phyloP scores from a whole-genome alignment of 2,329 filamentous ascomycete species.

The Cryphonectria radicalis region DNA sequence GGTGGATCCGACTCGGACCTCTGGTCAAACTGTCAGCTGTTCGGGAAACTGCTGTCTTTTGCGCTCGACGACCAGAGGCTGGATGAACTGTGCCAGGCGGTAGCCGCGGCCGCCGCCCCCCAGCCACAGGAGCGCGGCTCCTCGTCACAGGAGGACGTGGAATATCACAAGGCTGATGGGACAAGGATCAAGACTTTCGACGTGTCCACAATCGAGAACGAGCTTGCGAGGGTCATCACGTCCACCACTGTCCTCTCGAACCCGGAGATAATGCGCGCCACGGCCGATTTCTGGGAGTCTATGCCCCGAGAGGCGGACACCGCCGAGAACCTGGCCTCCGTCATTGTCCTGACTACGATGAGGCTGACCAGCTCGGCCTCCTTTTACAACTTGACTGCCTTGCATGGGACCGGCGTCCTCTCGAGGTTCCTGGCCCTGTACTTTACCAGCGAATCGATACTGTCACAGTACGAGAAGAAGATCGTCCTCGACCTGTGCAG shows the following conservation, averaged over 20 bases:
- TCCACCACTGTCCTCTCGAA: slow-evolving; percentile 60
- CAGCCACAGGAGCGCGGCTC: slow-evolving; percentile 13
- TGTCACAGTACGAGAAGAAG: slow-evolving; percentile 59
- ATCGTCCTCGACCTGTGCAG: slow-evolving; percentile 70
- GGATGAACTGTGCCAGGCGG: slow-evolving; percentile 67
- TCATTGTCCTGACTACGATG: slow-evolving; percentile 70
- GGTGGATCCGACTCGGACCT: slow-evolving; percentile 69
- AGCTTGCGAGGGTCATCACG: slow-evolving; percentile 54
- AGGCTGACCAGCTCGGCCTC: slow-evolving; percentile 62
- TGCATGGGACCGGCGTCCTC: slow-evolving; percentile 74
- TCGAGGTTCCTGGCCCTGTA: slow-evolving; percentile 67
- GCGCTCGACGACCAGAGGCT: slow-evolving; percentile 78
- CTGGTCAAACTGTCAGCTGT: slow-evolving; percentile 73
- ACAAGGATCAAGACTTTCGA: slow-evolving; percentile 16
- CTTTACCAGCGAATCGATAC: slow-evolving; percentile 56
- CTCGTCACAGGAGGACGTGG: slow-evolving; percentile 3
- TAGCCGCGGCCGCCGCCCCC: slow-evolving; percentile 36
- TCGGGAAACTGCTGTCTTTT: slow-evolving; percentile 81
- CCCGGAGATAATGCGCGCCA: slow-evolving; percentile 64
- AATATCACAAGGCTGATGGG: slow-evolving; percentile 17
- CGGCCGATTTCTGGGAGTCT: slow-evolving; percentile 67
- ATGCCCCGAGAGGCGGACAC: slow-evolving; percentile 54
- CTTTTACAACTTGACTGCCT: slow-evolving; percentile 68
- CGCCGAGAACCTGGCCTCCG: slow-evolving; percentile 56
- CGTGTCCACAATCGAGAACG: slow-evolving; percentile 39